Conservation (phyloP, 345 rosid genomes). For the Bretschneidera sinensis region DNA sequence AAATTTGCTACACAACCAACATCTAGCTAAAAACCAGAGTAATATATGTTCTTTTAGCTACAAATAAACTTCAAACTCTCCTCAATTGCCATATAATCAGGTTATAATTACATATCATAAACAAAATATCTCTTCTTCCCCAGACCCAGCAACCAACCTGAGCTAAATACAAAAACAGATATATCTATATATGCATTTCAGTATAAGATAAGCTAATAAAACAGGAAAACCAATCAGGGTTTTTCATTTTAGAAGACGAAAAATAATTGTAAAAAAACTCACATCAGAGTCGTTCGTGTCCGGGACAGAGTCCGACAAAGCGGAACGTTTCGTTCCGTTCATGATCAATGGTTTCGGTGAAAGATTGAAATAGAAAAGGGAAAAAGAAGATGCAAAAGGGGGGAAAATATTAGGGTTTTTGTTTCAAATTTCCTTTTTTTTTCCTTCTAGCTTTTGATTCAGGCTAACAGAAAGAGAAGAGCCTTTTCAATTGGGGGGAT, state of each 20-base stretch:
- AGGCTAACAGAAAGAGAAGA: conserved; percentile 5
- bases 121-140: too few relatives aligned
- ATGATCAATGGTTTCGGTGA: conserved; percentile 26
- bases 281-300: conserved; percentile 55
- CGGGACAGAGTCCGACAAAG: conserved; percentile 42
- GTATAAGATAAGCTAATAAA: not conserved
- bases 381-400: conserved; percentile 15
- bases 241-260: conserved; percentile 14
- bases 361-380: conserved; percentile 7
- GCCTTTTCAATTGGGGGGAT: not conserved
- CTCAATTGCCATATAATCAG: not conserved
- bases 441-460: conserved; percentile 10
- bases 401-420: conserved; percentile 36
- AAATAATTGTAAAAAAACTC: too few relatives aligned
- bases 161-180: too few relatives aligned
- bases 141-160: too few relatives aligned
- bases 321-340: conserved; percentile 70
- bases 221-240: conserved; percentile 14
- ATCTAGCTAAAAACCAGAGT: not conserved
- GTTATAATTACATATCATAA: too few relatives aligned
- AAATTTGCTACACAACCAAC: not conserved
- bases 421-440: conserved; percentile 9
- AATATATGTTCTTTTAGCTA: not conserved
- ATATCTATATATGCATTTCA: too few relatives aligned
- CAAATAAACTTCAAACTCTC: not conserved